Evolutionary conservation across 1,284 basidiomycete genomes (phyloP).

Genomic region (Ceratobasidium sp.): DNA sequence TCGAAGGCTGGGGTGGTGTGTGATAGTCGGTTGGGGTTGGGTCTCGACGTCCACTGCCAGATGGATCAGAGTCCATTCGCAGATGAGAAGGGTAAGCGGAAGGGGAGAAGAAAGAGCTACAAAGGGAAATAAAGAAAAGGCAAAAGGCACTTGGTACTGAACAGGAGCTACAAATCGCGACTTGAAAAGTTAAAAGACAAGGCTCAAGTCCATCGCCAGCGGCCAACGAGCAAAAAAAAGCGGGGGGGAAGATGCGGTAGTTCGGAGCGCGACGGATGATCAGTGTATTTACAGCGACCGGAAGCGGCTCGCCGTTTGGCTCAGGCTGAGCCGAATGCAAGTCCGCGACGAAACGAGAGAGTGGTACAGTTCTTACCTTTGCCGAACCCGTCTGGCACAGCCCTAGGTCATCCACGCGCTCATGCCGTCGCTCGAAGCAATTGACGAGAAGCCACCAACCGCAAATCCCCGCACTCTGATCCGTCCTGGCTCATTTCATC

Average conservation of each 20-base stretch:
- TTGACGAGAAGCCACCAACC: background rate
- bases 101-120: background rate
- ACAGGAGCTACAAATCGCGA: slow-evolving; percentile 10
- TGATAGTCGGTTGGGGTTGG: slow-evolving; percentile 7
- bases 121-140: slow-evolving; percentile 25
- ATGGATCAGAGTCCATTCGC: slow-evolving; percentile 33
- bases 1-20: slow-evolving; percentile 17
- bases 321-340: slow-evolving; percentile 8
- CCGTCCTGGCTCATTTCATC: slow-evolving; percentile 1
- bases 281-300: slow-evolving; percentile 28
- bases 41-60: slow-evolving; percentile 28
- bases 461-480: background rate
- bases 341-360: slow-evolving; percentile 11
- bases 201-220: slow-evolving; percentile 34
- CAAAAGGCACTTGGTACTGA: background rate
- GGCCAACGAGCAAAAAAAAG: slow-evolving; percentile 9
- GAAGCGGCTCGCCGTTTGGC: background rate
- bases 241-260: background rate
- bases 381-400: slow-evolving; percentile 30
- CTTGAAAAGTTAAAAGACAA: slow-evolving; percentile 12
- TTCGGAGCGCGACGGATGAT: background rate
- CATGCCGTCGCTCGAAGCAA: slow-evolving; percentile 12
- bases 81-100: background rate
- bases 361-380: slow-evolving; percentile 3
- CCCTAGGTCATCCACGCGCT: slow-evolving; percentile 7